A percentile compares a stretch with the other conserved stretches of the same genome.
These are phyloP conservation scores for Phaseolus lunatus DNA, from an alignment of 306 rosid genomes.

Conservation along the genomic window DNA sequence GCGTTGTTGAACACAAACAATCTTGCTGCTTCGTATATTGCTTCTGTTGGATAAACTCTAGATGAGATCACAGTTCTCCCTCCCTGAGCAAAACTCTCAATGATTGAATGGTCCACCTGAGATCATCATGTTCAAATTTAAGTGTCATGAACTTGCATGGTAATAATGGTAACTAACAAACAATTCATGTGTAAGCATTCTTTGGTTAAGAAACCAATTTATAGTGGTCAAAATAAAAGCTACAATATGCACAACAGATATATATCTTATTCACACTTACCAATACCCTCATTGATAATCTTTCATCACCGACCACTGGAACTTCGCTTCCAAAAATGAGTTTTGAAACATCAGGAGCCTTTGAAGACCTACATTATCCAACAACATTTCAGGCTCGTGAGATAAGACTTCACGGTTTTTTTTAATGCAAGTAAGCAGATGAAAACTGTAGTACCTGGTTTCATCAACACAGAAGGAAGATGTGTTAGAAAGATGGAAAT, in stretches of 20 bases:
- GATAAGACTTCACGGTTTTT: neutral
- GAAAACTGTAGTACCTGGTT: slow-evolving; percentile 59
- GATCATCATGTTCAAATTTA: slow-evolving; percentile 19
- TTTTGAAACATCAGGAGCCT: slow-evolving; percentile 67
- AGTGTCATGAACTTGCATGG: neutral
- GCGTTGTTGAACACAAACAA: slow-evolving; percentile 86
- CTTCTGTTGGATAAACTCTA: slow-evolving; percentile 84
- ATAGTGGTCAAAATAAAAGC: neutral
- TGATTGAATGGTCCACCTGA: slow-evolving; percentile 88
- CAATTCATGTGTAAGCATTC: neutral
- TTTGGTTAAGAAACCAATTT: neutral
- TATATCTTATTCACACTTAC: slow-evolving; percentile 50
- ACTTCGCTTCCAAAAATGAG: slow-evolving; percentile 66
- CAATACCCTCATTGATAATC: slow-evolving; percentile 62
- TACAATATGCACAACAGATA: neutral
- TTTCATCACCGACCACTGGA: slow-evolving; percentile 75
- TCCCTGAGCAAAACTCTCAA: slow-evolving; percentile 86
- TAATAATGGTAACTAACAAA: neutral
- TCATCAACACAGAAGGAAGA: slow-evolving; percentile 80
- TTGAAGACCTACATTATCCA: slow-evolving; percentile 70
- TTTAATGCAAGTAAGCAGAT: neutral
- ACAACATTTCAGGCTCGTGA: slow-evolving; percentile 5
- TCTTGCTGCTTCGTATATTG: slow-evolving; percentile 81
- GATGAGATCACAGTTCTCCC: slow-evolving; percentile 82
- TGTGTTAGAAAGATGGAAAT: slow-evolving; percentile 57